Evolutionary conservation across 2,329 filamentous ascomycete genomes (phyloP).

Genomic region (Colletotrichum endophyticum): DNA sequence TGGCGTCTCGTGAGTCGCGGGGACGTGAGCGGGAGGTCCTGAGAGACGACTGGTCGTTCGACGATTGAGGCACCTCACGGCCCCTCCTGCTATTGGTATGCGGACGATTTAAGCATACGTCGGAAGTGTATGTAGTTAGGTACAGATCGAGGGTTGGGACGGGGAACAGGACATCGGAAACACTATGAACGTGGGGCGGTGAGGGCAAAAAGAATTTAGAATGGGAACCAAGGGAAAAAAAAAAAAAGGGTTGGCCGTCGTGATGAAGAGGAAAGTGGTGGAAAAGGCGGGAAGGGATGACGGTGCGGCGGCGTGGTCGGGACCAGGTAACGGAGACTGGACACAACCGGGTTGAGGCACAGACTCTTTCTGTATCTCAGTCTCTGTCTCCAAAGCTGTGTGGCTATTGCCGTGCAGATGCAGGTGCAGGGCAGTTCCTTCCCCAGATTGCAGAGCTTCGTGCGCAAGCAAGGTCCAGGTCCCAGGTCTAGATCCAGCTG

Average conservation of each 20-base stretch:
- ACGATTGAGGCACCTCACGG: neutral
- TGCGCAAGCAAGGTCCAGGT: neutral
- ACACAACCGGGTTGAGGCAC: neutral
- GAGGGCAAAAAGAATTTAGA: neutral
- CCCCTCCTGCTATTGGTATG: conserved; percentile 1
- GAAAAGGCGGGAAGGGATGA: conserved; percentile 11
- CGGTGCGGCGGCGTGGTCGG: neutral
- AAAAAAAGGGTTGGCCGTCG: neutral
- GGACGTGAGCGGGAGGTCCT: neutral
- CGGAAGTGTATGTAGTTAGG: neutral
- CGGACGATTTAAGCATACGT: conserved; percentile 1
- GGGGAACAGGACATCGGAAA: neutral
- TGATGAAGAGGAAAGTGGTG: conserved; percentile 2
- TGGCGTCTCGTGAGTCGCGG: neutral
- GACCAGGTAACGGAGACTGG: neutral
- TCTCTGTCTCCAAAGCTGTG: neutral
- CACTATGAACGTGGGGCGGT: neutral
- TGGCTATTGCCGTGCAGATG: neutral
- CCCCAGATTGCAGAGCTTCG: conserved; percentile 14
- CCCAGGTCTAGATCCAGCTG: neutral
- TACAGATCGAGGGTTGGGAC: neutral
- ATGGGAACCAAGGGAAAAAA: neutral
- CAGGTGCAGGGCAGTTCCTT: conserved; percentile 11
- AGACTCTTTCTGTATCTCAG: neutral
- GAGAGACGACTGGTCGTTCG: neutral